Percentiles rank a stretch among this genome's conserved stretches.
Conservation (phyloP, 306 rosid species). For the Cucurbita ficifolia region DNA sequence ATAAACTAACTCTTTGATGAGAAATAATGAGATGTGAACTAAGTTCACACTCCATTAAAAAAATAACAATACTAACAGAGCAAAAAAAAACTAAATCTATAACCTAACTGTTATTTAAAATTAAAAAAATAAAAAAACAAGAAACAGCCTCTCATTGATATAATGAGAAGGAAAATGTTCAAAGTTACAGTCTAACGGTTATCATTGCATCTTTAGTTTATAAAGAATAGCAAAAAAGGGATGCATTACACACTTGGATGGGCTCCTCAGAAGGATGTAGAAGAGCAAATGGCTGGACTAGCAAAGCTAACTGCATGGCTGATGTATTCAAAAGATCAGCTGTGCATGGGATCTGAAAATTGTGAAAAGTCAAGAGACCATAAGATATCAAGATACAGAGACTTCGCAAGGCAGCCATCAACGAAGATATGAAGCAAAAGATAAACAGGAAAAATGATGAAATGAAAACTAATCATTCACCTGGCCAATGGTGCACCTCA, state of each 20-base stretch:
- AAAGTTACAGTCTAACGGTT: not conserved
- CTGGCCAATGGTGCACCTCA: conserved; percentile 98
- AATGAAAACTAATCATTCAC: conserved; percentile 20
- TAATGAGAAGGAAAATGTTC: not conserved
- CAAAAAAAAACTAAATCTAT: too few species aligned
- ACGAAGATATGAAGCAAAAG: not conserved
- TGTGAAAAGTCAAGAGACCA: conserved; percentile 9
- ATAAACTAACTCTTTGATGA: too few species aligned
- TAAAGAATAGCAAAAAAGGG: not conserved
- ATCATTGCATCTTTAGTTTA: too few species aligned
- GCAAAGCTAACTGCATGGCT: conserved; percentile 92
- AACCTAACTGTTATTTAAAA: too few species aligned
- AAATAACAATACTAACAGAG: too few species aligned
- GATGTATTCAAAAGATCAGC: conserved; percentile 82
- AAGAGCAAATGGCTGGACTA: conserved; percentile 94
- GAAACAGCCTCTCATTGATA: not conserved
- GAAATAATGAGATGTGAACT: too few species aligned
- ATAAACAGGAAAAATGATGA: not conserved
- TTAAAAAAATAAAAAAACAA: not conserved
- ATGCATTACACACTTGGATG: conserved; percentile 46
- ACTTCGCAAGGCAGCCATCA: not conserved
- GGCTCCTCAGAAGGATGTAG: conserved; percentile 95
- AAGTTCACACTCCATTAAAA: too few species aligned
- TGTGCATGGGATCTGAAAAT: conserved; percentile 72
- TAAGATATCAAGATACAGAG: not conserved